A percentile compares a stretch with the other conserved stretches of the same genome.
These are phyloP conservation scores for Anthracocystis panici-leucophaei DNA, from an alignment of 1,284 basidiomycete species.

Conservation along the genomic window DNA sequence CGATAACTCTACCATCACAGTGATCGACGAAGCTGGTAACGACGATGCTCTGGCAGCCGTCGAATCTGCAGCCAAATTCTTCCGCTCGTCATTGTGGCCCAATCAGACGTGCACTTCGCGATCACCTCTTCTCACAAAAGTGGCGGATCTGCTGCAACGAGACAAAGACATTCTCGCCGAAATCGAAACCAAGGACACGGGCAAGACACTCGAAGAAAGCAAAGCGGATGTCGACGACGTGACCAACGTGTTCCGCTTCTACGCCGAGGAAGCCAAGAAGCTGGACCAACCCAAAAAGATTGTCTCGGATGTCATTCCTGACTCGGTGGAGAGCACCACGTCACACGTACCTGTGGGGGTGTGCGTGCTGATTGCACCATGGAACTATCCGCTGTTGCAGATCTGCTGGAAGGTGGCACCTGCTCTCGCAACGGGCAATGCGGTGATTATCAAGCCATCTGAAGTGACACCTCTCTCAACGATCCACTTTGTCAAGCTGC, in stretches of 20 bases:
- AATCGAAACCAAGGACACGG: conserved; percentile 67
- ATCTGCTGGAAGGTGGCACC: conserved; percentile 69
- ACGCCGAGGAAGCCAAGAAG: conserved; percentile 66
- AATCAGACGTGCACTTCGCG: conserved; percentile 53
- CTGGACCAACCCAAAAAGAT: conserved; percentile 59
- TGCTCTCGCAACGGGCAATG: conserved; percentile 67
- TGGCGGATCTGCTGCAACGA: conserved; percentile 65
- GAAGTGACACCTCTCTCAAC: conserved; percentile 69
- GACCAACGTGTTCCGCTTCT: conserved; percentile 67
- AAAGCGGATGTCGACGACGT: conserved; percentile 68
- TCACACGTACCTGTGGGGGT: conserved; percentile 67
- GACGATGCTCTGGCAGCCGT: conserved; percentile 63
- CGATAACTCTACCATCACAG: conserved; percentile 53
- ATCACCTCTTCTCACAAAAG: conserved; percentile 44
- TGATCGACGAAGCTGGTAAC: conserved; percentile 63
- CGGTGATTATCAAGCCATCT: conserved; percentile 68
- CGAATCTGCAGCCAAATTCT: conserved; percentile 56
- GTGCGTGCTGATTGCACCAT: conserved; percentile 68
- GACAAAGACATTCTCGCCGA: conserved; percentile 60
- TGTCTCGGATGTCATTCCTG: conserved; percentile 59
- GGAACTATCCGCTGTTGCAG: conserved; percentile 69
- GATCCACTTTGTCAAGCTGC: conserved; percentile 63
- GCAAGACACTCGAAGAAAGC: conserved; percentile 66
- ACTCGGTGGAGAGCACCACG: conserved; percentile 58
- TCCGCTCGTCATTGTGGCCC: conserved; percentile 58